A percentile compares a stretch with the other conserved stretches of the same genome.
Evolutionary conservation across 148 eudicot genomes (phyloP).

Genomic region (Cornus controversa): DNA sequence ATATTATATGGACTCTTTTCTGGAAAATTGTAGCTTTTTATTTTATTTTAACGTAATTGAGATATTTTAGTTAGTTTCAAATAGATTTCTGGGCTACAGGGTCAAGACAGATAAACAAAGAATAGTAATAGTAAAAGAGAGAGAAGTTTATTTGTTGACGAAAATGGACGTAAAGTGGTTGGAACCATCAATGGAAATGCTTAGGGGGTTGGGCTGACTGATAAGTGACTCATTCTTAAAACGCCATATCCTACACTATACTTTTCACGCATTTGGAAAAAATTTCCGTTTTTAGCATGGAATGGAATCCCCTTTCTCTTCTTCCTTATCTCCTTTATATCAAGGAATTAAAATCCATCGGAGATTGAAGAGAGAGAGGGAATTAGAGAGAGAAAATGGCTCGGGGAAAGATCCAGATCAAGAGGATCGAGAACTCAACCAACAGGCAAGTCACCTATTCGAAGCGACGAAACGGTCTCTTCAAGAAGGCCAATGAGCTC

Average conservation of each 20-base stretch:
- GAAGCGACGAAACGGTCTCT: constrained; percentile 76
- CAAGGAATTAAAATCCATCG: background rate
- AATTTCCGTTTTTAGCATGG: constrained; percentile 26
- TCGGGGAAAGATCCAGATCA: constrained; percentile 88
- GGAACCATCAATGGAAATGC: background rate
- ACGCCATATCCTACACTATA: constrained; percentile 15
- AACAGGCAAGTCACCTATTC: constrained; percentile 93
- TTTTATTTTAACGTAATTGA: too few species aligned
- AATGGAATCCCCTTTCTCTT: background rate
- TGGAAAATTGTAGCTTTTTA: too few species aligned
- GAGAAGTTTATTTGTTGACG: background rate
- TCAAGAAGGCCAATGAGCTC: constrained; percentile 87
- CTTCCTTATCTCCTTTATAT: background rate
- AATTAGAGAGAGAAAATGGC: constrained; percentile 45
- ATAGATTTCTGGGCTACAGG: too few species aligned
- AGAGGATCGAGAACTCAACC: constrained; percentile 76
- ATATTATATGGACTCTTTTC: too few species aligned
- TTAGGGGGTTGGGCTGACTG: constrained; percentile 12
- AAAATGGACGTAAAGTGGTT: background rate
- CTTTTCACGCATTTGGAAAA: constrained; percentile 33
- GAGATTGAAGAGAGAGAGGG: constrained; percentile 8
- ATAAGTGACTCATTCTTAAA: constrained; percentile 31
- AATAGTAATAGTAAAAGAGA: background rate
- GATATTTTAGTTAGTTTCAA: too few species aligned
- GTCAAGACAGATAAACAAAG: too few species aligned